Evolutionary conservation across 805 yeast genomes (phyloP).

Genomic region (Metschnikowia gruessii): DNA sequence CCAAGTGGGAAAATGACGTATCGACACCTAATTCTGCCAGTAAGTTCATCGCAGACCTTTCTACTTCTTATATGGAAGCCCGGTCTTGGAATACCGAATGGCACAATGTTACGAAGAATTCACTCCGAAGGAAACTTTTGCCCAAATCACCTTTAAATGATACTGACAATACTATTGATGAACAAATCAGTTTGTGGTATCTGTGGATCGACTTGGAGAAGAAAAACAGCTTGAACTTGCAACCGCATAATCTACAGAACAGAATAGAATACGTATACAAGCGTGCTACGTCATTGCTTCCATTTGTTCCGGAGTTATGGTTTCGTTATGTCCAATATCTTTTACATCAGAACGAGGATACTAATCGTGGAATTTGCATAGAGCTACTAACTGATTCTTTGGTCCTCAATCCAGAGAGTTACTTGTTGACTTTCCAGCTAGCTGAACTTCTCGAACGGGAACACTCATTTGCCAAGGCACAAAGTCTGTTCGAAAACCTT

Average conservation of each 20-base stretch:
- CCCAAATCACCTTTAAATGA: constrained; percentile 26
- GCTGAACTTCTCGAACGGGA: constrained; percentile 69
- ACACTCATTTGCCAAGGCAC: constrained; percentile 48
- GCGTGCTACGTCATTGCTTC: constrained; percentile 60
- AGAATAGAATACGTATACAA: constrained; percentile 71
- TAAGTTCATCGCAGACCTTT: constrained; percentile 76
- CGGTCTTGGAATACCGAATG: constrained; percentile 74
- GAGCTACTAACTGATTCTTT: constrained; percentile 55
- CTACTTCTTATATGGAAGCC: constrained; percentile 84
- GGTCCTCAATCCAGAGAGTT: constrained; percentile 64
- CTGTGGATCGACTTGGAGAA: constrained; percentile 81
- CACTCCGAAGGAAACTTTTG: constrained; percentile 42
- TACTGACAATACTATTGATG: constrained; percentile 21
- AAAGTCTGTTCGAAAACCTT: constrained; percentile 47
- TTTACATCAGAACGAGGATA: constrained; percentile 32
- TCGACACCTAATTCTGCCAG: constrained; percentile 71
- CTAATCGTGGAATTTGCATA: constrained; percentile 40
- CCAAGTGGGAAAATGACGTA: constrained; percentile 76
- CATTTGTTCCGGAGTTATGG: constrained; percentile 76
- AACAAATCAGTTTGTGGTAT: constrained; percentile 58
- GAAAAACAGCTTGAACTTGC: constrained; percentile 61
- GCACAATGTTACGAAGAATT: constrained; percentile 50
- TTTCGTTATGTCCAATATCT: constrained; percentile 51
- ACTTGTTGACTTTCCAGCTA: constrained; percentile 60
- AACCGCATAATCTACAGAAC: constrained; percentile 42